Base-by-base conservation (phyloP, 2,329 filamentous ascomycete genomes). In the Thielaviopsis populi region DNA sequence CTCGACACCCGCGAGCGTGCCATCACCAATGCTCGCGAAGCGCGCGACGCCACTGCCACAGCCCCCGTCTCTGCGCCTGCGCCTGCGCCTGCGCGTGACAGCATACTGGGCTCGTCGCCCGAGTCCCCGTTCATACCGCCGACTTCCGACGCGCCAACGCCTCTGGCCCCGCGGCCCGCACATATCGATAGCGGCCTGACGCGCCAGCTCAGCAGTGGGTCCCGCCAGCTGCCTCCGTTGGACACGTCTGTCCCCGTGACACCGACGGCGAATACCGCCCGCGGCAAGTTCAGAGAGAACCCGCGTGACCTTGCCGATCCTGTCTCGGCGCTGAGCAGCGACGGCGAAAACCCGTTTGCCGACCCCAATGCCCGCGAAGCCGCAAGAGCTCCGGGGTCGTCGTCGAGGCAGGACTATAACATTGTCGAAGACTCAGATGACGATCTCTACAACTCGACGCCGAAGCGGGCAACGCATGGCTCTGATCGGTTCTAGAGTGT, bases 1-100 rank as follows among this genome's bases (percentile, higher is more conserved):
- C 79, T 92, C 48, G 94, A 85, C 68, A 85, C 90, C 71, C 89
- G 96, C 73, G 89, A 95, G 73, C 84, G 91, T 63, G 87, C 90
- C 10, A 77, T 95, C 48, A 75, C 86, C n/a, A 79, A 79, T 65
- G 82, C 83, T 2, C 76, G 80, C 67, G 85, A 85, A 70, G 75
- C 79, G 43, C 72, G 81, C 3, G 79, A 80, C 11, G 56, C 77
- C 5, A 73, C 71, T 64, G 69, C 72, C 11, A 15, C 43, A 8
- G 62, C 67, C 19, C 37, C 71, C 71, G 17, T 66, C 69, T 11
- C 70, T 70, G 11, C 68, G 69, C 2, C 70, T 72, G 7, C 68
- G 70, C 63, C 70, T 66, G 68, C 69, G 60, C 64, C 73, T 61
- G 65, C 69, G 65, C 42, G 17, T n/a, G 17, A 37, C 17, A 56